A percentile compares a stretch with the other conserved stretches of the same genome.
These are phyloP conservation scores for Acanthamoeba healyi DNA, from an alignment of 208 protist species.

Conservation along the genomic window DNA sequence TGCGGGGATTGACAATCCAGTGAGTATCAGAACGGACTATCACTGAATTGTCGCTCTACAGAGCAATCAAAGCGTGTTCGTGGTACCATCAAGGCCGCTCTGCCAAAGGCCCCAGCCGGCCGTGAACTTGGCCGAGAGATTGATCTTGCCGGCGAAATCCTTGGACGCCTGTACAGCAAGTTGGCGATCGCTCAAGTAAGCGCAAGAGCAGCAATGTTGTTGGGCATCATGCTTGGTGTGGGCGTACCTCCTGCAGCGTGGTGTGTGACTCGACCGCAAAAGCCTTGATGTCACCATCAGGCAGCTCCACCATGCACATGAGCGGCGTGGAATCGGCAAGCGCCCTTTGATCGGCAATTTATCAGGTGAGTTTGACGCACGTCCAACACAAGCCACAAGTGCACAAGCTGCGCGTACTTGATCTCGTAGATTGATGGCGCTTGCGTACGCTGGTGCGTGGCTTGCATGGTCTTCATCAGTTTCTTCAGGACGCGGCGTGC, in stretches of 20 bases:
- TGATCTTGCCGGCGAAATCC: neutral
- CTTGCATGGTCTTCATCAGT: neutral
- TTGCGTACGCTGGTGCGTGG: neutral
- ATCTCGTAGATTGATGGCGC: neutral
- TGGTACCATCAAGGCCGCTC: neutral
- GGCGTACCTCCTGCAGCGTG: neutral
- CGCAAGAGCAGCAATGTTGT: no score
- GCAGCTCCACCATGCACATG: slow-evolving; percentile 31
- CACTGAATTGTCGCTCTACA: no score
- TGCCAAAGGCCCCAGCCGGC: slow-evolving; percentile 5
- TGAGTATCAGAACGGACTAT: no score
- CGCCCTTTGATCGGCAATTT: neutral
- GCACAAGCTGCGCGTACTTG: neutral
- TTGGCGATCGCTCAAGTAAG: no score
- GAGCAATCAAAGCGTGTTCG: no score
- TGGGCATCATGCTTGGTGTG: no score
- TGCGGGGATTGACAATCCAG: no score
- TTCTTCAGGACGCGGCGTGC: neutral
- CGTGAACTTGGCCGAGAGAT: neutral
- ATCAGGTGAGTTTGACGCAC: no score
- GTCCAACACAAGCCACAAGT: no score
- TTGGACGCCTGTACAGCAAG: neutral
- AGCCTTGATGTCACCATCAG: neutral
- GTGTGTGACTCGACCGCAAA: slow-evolving; percentile 25
- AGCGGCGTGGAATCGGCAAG: neutral